phyloP scores from a whole-genome alignment of 495 filamentous ascomycete genomes.

The Penicillium daleae region DNA sequence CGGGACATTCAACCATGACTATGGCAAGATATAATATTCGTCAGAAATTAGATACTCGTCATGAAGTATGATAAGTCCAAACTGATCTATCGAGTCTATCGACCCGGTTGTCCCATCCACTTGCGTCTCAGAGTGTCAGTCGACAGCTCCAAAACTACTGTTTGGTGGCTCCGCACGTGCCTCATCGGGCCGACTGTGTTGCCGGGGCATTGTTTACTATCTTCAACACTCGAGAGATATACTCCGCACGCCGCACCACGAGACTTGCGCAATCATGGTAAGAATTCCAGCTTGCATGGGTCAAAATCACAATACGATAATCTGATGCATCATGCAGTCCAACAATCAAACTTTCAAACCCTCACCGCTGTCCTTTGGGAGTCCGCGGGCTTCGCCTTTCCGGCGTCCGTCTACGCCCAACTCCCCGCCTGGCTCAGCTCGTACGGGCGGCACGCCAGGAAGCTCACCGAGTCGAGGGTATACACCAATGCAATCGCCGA shows the following conservation, averaged over 20 bases:
- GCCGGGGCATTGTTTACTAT: slow-evolving; percentile 33
- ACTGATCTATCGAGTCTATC: slow-evolving; percentile 3
- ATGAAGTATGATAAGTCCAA: slow-evolving; percentile 1
- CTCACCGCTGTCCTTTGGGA: slow-evolving; percentile 70
- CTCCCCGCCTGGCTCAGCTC: slow-evolving; percentile 46
- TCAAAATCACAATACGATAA: background rate
- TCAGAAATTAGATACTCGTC: background rate
- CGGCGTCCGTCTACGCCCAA: slow-evolving; percentile 60
- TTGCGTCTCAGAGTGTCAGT: background rate
- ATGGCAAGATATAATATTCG: background rate
- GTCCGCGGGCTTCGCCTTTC: slow-evolving; percentile 75
- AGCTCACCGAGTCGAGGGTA: slow-evolving; percentile 50
- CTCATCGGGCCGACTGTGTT: slow-evolving; percentile 36
- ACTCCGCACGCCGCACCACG: slow-evolving; percentile 5
- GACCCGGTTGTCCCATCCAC: background rate
- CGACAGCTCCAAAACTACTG: slow-evolving; percentile 17
- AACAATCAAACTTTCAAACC: slow-evolving; percentile 65
- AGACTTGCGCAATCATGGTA: slow-evolving; percentile 6
- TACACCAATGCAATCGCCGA: slow-evolving; percentile 49
- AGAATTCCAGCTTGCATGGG: background rate
- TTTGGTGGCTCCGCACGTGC: slow-evolving; percentile 29
- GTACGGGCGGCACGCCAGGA: slow-evolving; percentile 42
- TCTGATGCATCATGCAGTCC: slow-evolving; percentile 27
- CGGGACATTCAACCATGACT: background rate
- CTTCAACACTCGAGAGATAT: slow-evolving; percentile 5